phyloP scores from a whole-genome alignment of 768 basidiomycete genomes.

The Pseudohyphozyma bogoriensis region DNA sequence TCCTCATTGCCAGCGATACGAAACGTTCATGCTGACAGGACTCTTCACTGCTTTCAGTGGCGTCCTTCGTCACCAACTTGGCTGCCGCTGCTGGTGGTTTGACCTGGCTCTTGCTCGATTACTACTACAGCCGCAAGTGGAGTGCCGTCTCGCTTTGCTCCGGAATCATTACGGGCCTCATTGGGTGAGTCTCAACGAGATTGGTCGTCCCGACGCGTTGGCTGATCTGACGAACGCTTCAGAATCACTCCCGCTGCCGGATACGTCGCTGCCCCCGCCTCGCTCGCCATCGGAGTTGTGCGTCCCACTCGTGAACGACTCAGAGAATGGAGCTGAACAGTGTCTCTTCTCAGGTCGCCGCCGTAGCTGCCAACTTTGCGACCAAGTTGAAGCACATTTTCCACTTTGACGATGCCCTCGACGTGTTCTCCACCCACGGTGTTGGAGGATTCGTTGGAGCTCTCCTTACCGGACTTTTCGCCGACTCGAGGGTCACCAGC shows the following conservation, averaged over 20 bases:
- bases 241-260: conserved; percentile 61
- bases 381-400: conserved; percentile 47
- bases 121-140: conserved; percentile 46
- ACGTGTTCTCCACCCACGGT: conserved; percentile 85
- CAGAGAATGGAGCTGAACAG: too few species aligned
- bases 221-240: conserved; percentile 41
- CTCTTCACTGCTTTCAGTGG: conserved; percentile 33
- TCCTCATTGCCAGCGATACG: too few species aligned
- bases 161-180: conserved; percentile 73
- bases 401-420: conserved; percentile 65
- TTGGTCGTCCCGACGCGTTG: not conserved
- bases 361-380: conserved; percentile 56
- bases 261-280: conserved; percentile 64
- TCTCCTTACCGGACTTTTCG: conserved; percentile 64
- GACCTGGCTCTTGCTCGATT: conserved; percentile 46
- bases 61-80: conserved; percentile 81
- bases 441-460: conserved; percentile 32
- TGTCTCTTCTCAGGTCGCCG: too few species aligned
- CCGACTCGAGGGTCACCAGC: conserved; percentile 51
- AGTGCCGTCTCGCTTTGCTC: conserved; percentile 88
- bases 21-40: not conserved
- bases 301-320: too few species aligned
- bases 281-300: conserved; percentile 62
- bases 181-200: conserved; percentile 8
- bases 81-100: conserved; percentile 66